Evolutionary conservation across 306 rosid genomes (phyloP), one percentile per base, ranked within the genome.

Genomic region (Dryas octopetala): DNA sequence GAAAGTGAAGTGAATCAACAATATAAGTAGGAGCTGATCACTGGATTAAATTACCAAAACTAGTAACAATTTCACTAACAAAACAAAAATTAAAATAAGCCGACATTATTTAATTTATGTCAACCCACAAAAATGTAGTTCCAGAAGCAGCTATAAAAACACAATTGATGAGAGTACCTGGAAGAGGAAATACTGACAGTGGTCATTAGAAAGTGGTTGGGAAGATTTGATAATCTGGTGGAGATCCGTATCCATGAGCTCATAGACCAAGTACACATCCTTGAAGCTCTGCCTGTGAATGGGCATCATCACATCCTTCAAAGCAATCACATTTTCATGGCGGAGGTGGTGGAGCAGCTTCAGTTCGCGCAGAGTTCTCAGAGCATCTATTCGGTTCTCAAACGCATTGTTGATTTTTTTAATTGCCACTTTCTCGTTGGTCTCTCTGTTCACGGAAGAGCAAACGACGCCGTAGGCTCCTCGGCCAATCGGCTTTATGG

Each of bases 231-330:
- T 86, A 79, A 93, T 91, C 84, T 91, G 98, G 79, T 93, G 97
- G 66, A 93, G 90, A 87, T 93, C 98, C 4, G 98, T 93, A 82
- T 93, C 98, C 98, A 93, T 93, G 68, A 93, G 97, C 66, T 93
- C 98, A 85, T 88, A 93, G 50, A 93, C 98, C 70, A 91, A 79
- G 78, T 93, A 93, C 43, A 93, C 98, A 85, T 93, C 97, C 86
- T 88, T 93, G 77, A 93, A 93, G 61, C 79, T 88, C 26, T 60
- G 83, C 80, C 90, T 85, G 9, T 91, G 90, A 47, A 80, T 64
- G 0, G 97, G 97, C 97, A 89, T 82, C 98, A 93, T 93, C 51
- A 93, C 93, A 72, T 93, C 98, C 81, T 91, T 93, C 77, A 91
- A 82, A 53, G 90, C 96, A 79, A 93, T 93, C 63, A 93, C 97